A percentile compares a stretch with the other conserved stretches of the same genome.
These are phyloP conservation scores for Arthrobotrys entomopaga DNA, from an alignment of 2,329 filamentous ascomycete genomes.

Conservation along the genomic window DNA sequence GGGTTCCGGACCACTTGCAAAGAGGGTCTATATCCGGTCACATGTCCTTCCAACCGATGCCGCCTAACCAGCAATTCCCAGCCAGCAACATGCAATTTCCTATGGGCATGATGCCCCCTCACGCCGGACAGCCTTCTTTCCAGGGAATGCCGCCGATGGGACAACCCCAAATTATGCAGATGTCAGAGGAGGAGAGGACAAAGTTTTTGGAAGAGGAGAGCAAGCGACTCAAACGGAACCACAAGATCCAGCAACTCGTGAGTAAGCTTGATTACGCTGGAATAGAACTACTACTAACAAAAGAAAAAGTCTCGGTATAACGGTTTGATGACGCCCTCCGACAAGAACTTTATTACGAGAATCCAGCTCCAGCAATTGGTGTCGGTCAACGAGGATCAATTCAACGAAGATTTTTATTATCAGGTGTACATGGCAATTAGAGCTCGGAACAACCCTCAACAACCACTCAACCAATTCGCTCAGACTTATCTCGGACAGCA, in stretches of 20 bases:
- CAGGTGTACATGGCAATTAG: conserved; percentile 96
- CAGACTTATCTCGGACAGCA: conserved; percentile 98
- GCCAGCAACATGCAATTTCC: conserved; percentile 74
- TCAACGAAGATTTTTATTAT: conserved; percentile 97
- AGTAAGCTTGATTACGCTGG: not conserved
- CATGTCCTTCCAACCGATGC: conserved; percentile 62
- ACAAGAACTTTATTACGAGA: conserved; percentile 98
- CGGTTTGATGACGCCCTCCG: conserved; percentile 96
- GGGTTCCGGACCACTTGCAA: conserved; percentile 61
- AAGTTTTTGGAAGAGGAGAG: conserved; percentile 90
- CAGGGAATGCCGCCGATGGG: conserved; percentile 30
- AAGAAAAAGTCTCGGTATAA: conserved; percentile 87
- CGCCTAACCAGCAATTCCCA: conserved; percentile 62
- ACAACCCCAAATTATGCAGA: conserved; percentile 57
- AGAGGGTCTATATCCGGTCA: conserved; percentile 56
- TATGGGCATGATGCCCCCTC: conserved; percentile 60
- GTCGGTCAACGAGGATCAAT: conserved; percentile 81
- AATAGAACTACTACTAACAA: conserved; percentile 66
- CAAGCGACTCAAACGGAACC: conserved; percentile 93
- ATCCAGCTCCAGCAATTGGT: conserved; percentile 98
- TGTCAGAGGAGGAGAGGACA: conserved; percentile 85
- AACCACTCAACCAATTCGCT: conserved; percentile 93
- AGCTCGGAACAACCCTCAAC: conserved; percentile 87
- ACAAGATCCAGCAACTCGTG: conserved; percentile 75
- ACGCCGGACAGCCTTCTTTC: conserved; percentile 38